Evolutionary conservation across 805 yeast species (phyloP), one percentile per base, ranked within the genome.

Genomic region (Candida succiphila): DNA sequence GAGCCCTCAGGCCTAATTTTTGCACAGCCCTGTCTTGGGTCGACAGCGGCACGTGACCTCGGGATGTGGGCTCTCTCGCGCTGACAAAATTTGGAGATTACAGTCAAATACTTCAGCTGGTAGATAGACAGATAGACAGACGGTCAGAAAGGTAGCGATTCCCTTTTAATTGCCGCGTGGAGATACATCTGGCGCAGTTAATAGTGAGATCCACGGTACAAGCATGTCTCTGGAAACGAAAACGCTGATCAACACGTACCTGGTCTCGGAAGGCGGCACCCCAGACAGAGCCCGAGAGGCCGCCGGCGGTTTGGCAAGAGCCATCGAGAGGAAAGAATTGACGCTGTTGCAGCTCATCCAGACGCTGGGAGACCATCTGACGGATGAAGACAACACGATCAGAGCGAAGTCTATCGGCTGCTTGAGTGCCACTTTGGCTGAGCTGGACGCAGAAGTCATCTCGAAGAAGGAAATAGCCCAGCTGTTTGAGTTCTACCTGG

Each of bases 401-500:
- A 50, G 80, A 37, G 25, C 54, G 2, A 61, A 58, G 33, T 54
- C 73, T 0, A 42, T 72, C 9, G 46, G 54, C 9, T 63, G 75
- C 37, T 46, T 75, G 26, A 51, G 63, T 2, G 46, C 51, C 6
- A 56, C 65, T 1, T 50, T 73, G 28, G 36, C 32, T 1, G 32
- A 38, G 0, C 14, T 67, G 3, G 46, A 52, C 9, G 29, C 31
- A 4, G 42, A 48, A 1, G 45, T 52, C 15, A 46, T 58, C 7
- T 46, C 45, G n/a, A 49, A 57, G 16, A 69, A 67, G 30, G 81
- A 75, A 43, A 55, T 72, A 7, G 46, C 53, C 18, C 78, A 72
- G 10, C 52, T 75, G 33, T 36, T 68, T 14, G 66, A 69, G 5
- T 89, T 89, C 52, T 69, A 75, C 35, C 38, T 67, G 13, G 74